These are phyloP conservation scores for Fusarium robinianum DNA, from an alignment of 2,329 filamentous ascomycete genomes.

Conservation along the genomic window DNA sequence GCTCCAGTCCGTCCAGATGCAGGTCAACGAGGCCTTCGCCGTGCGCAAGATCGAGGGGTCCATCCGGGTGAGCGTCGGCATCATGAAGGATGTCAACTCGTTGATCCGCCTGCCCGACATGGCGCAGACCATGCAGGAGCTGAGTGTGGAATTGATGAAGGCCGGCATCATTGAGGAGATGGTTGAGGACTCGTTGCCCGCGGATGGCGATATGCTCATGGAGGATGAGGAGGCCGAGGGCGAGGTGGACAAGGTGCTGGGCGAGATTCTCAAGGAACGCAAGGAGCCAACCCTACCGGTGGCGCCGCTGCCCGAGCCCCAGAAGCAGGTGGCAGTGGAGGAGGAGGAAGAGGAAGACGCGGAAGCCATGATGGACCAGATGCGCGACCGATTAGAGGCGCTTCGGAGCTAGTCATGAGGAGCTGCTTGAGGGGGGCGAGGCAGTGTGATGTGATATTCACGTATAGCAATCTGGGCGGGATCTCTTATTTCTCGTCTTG, in stretches of 20 bases:
- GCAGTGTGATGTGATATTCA: slow-evolving; percentile 3
- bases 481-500: slow-evolving; percentile 22
- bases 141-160: slow-evolving; percentile 86
- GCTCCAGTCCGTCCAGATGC: slow-evolving; percentile 91
- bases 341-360: slow-evolving; percentile 75
- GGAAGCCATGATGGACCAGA: slow-evolving; percentile 90
- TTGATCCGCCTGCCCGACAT: slow-evolving; percentile 84
- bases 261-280: slow-evolving; percentile 85
- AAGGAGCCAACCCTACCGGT: slow-evolving; percentile 63
- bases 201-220: slow-evolving; percentile 70
- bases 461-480: no score
- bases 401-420: slow-evolving; percentile 70
- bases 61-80: slow-evolving; percentile 81
- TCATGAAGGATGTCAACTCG: slow-evolving; percentile 96
- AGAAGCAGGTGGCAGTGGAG: slow-evolving; percentile 55
- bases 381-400: slow-evolving; percentile 89
- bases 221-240: slow-evolving; percentile 76
- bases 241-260: slow-evolving; percentile 91
- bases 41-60: slow-evolving; percentile 95
- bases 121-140: slow-evolving; percentile 84
- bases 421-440: background rate
- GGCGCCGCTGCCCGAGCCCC: slow-evolving; percentile 59
- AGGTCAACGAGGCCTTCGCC: slow-evolving; percentile 95
- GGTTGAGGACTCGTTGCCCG: slow-evolving; percentile 84
- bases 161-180: slow-evolving; percentile 98